Base-by-base conservation (phyloP, 352 stramenopile species). In the Globisporangium cystogenes region DNA sequence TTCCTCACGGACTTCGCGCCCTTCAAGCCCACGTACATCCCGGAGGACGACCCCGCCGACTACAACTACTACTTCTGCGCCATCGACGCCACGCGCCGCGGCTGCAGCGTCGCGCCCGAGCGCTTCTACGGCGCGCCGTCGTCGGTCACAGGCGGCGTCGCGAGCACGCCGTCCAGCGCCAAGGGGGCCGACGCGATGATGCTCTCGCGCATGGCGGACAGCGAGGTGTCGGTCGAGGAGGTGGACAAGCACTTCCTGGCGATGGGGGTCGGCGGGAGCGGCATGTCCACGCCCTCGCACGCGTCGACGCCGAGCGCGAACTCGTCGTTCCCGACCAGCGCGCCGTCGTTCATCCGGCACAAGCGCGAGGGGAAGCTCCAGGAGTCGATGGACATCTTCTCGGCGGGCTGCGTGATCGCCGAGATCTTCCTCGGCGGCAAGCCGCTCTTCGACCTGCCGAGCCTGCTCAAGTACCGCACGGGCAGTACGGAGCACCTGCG, bases 331-430 rank as follows among this genome's bases (percentile, higher is more conserved):
- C 39, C 54, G 7, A 40, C 36, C 20, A 56, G 48, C 20, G 33
- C 29, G 12, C 44, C 62, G 16, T 68, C 57, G 18, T 66, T 55
- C 18, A 64, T 68, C 44, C 62, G 72, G 4, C 52, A 57, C 20
- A 75, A 72, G 43, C 70, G 74, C 6, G 77, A 90, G 59, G 79
- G 83, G 10, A 80, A 62, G 48, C 70, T 93, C 37, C 59, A 82
- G 1, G 74, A 90, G 42, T 95, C 91, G 12, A 99, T 99, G 95
- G 97, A 99, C 73, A 94, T 99, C 46, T 99, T 99, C 72, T 98
- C 96, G 39, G 78, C 96, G 11, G 97, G 97, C 11, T 99, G 97
- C 71, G 91, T 99, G 4, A 97, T 99, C 39, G 95, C 97, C 12
- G 96, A 99, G 74, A 53, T 96, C 16, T 98, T 98, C 62, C 69